Evolutionary conservation across 1,284 basidiomycete species (phyloP), one percentile per base, ranked within the genome.

Genomic region (Sporisorium sorghi): DNA sequence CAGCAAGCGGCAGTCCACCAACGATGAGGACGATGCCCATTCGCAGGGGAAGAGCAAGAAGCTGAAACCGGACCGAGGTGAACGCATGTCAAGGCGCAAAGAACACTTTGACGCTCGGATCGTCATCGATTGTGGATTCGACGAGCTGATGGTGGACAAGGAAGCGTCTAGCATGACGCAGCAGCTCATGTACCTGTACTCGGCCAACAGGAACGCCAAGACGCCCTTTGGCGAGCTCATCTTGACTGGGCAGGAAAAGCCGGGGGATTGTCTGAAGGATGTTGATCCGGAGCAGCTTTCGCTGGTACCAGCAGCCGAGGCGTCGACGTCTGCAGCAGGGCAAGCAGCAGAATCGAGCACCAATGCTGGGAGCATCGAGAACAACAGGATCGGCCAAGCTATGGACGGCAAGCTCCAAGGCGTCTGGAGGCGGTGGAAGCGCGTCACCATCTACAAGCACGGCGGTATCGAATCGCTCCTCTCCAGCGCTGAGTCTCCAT

Each of bases 141-240:
- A 99, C 84, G 90, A 94, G 49, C 88, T 91, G 85, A 99, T 99
- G 97, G 90, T 87, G 50, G 93, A 94, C 58, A 94, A 94, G 93
- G 97, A 99, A 87, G 88, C 96, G 67, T 89, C 87, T 67, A 97
- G 93, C 19, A 88, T 99, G 82, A 89, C 89, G 49, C 91, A 91
- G 39, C 97, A 99, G 85, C 87, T 98, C 56, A 90, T 90, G 33
- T 97, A 92, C 83, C 90, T 92, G 35, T 97, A 98, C 85, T 91
- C 91, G 73, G 88, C 90, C 47, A 96, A 98, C 85, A 90, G 92
- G 54, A 88, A 88, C 49, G 89, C 93, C 1, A 82, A 87, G 5
- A 87, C 86, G 60, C 92, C 93, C 0, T 93, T 98, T 83, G 86
- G 87, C 11, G 85, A 86, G 6, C 85, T 98, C 35, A 84, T 96